phyloP scores from a whole-genome alignment of 495 filamentous ascomycete genomes.

The Cairneyella variabilis region DNA sequence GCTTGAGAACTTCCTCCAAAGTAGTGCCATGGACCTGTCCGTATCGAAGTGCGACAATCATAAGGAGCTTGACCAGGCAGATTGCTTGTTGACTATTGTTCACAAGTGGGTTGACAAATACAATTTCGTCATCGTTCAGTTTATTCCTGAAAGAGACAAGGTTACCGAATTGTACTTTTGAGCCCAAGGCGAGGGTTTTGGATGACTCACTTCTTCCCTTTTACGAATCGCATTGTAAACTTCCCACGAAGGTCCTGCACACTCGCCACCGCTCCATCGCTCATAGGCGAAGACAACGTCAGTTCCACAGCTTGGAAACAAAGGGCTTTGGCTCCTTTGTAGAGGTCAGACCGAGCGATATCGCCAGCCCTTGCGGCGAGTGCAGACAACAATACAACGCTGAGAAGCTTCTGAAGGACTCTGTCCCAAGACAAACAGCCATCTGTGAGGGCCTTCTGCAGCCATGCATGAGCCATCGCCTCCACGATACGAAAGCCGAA shows the following conservation, averaged over 20 bases:
- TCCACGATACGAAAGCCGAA: background rate
- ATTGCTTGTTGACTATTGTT: background rate
- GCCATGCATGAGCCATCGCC: background rate
- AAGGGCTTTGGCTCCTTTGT: background rate
- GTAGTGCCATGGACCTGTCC: background rate
- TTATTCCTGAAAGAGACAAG: background rate
- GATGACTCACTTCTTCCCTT: background rate
- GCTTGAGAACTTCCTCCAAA: background rate
- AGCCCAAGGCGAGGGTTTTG: background rate
- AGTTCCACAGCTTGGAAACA: background rate
- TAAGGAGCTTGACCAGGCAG: background rate
- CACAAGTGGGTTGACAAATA: background rate
- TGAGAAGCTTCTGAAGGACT: background rate
- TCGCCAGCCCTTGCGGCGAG: background rate
- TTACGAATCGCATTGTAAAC: background rate
- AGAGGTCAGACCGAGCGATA: background rate
- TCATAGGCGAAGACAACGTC: background rate
- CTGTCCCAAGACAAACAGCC: background rate
- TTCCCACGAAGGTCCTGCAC: background rate
- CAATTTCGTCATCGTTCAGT: background rate
- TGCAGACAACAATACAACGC: background rate
- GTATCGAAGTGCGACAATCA: background rate
- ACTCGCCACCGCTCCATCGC: background rate
- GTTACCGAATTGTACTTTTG: background rate
- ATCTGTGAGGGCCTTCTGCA: background rate